Evolutionary conservation across 805 yeast genomes (phyloP), one percentile per base, ranked within the genome.

Genomic region (Wickerhamomyces subpelliculosus): DNA sequence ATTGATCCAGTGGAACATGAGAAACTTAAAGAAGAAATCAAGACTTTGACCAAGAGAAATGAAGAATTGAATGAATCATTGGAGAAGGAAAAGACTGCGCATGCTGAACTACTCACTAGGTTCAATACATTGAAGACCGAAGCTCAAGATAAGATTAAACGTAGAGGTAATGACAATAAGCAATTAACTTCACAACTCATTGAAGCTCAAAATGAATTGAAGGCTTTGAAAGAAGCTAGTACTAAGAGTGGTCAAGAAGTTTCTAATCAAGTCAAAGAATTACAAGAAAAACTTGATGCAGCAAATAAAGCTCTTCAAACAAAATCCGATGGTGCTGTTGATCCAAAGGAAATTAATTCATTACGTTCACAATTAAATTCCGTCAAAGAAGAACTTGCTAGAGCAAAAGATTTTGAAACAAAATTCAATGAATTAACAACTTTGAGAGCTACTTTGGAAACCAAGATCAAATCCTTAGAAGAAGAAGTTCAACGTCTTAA

Each of bases 1-100:
- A 54, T 70, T 37, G 76, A 71, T 51, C 75, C 77, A 7, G 65
- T 53, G 5, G 74, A 70, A 42, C 57, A 65, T 40, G 57, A 59
- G n/a, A 51, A 49, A 12, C 48, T 68, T 40, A 62, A 63, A 45
- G 56, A 46, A 10, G 51, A 61, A 37, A 51, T 58, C 20, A 55
- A 44, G 17, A 44, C 43, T 18, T 41, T 60, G 41, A 44, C 39
- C 22, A 39, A 33, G 6, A 45, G 47, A 20, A 41, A 46, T 14
- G 57, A 47, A 22, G 58, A 57, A 31, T 52, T 54, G 29, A 32
- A 45, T 25, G 34, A 42, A 37, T 34, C 31, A 9, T 33, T 47
- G 6, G 55, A 48, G 31, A 43, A 40, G 10, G 41, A 54, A 21
- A 40, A 40, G 10, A 48, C 46, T 42, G 52, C 50, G 29, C 39